phyloP scores from a whole-genome alignment of 139 green algal species.

The Astrephomene gubernaculifera region DNA sequence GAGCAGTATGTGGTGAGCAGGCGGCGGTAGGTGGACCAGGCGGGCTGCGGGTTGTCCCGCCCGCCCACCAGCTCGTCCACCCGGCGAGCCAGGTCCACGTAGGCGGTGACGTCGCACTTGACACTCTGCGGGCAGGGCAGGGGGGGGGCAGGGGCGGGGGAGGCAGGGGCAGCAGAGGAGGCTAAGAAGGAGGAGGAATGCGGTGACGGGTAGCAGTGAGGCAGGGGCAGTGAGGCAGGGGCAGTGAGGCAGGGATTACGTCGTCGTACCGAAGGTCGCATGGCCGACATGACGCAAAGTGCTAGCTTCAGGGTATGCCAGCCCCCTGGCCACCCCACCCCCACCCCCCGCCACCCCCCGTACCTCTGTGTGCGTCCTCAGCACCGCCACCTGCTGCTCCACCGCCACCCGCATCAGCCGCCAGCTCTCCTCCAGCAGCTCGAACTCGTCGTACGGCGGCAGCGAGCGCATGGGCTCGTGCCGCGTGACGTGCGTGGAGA shows the following conservation, averaged over 20 bases:
- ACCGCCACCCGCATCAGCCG: conserved; percentile 36
- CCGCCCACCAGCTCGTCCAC: conserved; percentile 41
- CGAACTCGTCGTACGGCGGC: conserved; percentile 56
- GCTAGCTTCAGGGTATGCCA: too few relatives aligned
- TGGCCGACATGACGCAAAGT: too few relatives aligned
- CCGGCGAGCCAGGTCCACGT: conserved; percentile 45
- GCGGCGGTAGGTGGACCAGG: conserved; percentile 42
- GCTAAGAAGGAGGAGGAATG: too few relatives aligned
- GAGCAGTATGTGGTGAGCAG: conserved; percentile 20
- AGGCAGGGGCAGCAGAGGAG: background rate
- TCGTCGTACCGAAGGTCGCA: too few relatives aligned
- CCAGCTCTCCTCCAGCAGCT: conserved; percentile 55
- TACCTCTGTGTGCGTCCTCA: conserved; percentile 27
- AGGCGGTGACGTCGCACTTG: conserved; percentile 8
- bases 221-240: too few relatives aligned
- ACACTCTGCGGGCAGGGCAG: background rate
- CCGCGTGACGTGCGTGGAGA: conserved; percentile 24
- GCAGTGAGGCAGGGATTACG: too few relatives aligned
- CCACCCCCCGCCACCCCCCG: too few relatives aligned
- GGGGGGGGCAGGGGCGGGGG: background rate
- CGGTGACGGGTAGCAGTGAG: too few relatives aligned
- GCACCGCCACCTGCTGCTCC: conserved; percentile 46
- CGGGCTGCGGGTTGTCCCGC: conserved; percentile 3
- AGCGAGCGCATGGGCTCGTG: conserved; percentile 42
- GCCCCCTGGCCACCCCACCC: too few relatives aligned